phyloP scores from a whole-genome alignment of 805 yeast genomes.

The Dipodascus albidus region DNA sequence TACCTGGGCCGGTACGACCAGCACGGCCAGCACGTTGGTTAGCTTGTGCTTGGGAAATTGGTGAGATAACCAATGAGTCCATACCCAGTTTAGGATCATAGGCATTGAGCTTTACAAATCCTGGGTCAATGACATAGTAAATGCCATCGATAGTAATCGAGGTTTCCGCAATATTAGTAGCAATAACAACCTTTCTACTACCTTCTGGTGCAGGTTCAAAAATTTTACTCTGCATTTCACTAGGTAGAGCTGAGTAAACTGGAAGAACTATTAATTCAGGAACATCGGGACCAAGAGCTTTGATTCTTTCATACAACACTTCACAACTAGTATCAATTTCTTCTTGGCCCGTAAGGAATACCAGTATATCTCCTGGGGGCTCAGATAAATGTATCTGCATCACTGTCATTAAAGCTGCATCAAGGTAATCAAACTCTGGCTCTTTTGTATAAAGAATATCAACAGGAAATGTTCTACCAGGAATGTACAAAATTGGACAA shows the following conservation, averaged over 20 bases:
- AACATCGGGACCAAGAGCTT: constrained; percentile 48
- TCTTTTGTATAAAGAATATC: constrained; percentile 70
- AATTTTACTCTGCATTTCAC: constrained; percentile 68
- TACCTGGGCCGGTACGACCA: constrained; percentile 95
- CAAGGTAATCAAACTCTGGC: constrained; percentile 85
- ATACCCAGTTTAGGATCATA: constrained; percentile 82
- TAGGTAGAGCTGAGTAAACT: constrained; percentile 83
- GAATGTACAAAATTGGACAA: constrained; percentile 82
- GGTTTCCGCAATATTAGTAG: constrained; percentile 96
- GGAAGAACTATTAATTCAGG: constrained; percentile 65
- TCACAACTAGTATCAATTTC: constrained; percentile 86
- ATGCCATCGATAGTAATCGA: constrained; percentile 96
- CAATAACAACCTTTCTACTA: constrained; percentile 77
- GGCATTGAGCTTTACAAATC: constrained; percentile 85
- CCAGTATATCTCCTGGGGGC: constrained; percentile 61
- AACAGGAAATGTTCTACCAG: constrained; percentile 91
- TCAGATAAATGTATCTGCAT: constrained; percentile 74
- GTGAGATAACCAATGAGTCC: constrained; percentile 74
- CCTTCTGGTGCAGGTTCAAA: constrained; percentile 80
- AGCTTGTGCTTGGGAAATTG: constrained; percentile 91
- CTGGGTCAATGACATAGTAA: constrained; percentile 87
- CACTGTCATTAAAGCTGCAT: constrained; percentile 79
- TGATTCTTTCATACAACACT: constrained; percentile 51
- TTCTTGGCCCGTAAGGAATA: constrained; percentile 91
- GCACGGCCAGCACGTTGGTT: constrained; percentile 97